Evolutionary conservation across 306 rosid genomes (phyloP).

Genomic region (Fagus crenata): DNA sequence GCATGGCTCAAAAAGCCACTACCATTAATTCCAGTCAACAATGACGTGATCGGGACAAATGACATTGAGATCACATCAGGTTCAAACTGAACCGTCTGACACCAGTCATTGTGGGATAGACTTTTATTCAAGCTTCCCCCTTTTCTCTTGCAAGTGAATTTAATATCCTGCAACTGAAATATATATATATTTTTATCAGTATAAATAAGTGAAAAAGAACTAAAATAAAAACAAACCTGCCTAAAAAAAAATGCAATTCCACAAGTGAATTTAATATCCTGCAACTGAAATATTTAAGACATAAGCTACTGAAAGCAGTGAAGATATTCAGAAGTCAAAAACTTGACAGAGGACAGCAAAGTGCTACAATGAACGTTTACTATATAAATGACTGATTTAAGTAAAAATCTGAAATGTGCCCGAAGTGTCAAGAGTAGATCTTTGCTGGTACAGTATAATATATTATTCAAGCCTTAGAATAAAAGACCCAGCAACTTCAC

Average conservation of each 20-base stretch:
- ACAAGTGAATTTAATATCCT: slow-evolving; percentile 53
- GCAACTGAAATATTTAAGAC: slow-evolving; percentile 40
- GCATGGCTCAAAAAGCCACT: slow-evolving; percentile 90
- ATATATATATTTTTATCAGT: too few relatives aligned
- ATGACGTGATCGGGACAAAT: slow-evolving; percentile 76
- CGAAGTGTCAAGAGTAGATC: background rate
- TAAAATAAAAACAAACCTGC: too few relatives aligned
- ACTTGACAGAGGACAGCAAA: background rate
- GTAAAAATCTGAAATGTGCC: background rate
- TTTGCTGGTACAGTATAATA: background rate
- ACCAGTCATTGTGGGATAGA: slow-evolving; percentile 65
- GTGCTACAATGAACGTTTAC: background rate
- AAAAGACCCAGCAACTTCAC: background rate
- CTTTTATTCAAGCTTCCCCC: slow-evolving; percentile 62
- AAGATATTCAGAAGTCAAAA: background rate
- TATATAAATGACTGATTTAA: background rate
- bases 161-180: slow-evolving; percentile 49
- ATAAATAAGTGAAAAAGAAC: too few relatives aligned
- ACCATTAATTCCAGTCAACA: slow-evolving; percentile 80
- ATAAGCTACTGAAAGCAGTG: background rate
- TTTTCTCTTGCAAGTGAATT: slow-evolving; percentile 71
- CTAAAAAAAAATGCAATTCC: too few relatives aligned
- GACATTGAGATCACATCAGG: slow-evolving; percentile 88
- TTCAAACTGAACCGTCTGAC: slow-evolving; percentile 64
- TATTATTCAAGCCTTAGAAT: background rate